Evolutionary conservation across 176 grass and related monocot genomes (phyloP).

Genomic region (Chloris gayana): DNA sequence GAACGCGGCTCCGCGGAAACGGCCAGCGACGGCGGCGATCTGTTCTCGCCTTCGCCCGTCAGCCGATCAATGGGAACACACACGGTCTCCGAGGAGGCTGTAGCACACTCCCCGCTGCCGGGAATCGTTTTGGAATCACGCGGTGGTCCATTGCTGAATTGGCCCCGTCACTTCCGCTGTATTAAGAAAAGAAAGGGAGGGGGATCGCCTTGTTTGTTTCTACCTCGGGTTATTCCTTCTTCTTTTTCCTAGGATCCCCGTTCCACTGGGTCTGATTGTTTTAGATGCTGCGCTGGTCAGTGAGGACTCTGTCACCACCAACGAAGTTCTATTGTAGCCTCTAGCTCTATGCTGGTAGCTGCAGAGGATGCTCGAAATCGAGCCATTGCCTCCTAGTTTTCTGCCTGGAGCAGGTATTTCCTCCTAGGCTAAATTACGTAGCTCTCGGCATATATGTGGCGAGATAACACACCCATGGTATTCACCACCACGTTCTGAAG

Average conservation of each 20-base stretch:
- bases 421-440: too few relatives aligned
- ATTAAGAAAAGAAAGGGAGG: background rate
- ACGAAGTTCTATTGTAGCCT: too few relatives aligned
- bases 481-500: too few relatives aligned
- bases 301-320: too few relatives aligned
- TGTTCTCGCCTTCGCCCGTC: background rate
- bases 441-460: too few relatives aligned
- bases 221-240: background rate
- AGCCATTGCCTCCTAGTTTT: too few relatives aligned
- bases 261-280: background rate
- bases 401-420: too few relatives aligned
- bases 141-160: background rate
- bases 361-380: too few relatives aligned
- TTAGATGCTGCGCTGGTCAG: background rate
- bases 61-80: background rate
- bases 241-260: background rate
- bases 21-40: background rate
- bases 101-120: background rate
- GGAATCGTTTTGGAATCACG: background rate
- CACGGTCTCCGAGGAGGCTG: background rate
- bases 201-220: conserved; percentile 13
- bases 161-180: background rate
- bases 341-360: too few relatives aligned
- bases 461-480: too few relatives aligned
- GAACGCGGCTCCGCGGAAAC: background rate